Evolutionary conservation across 176 grass and related monocot genomes (phyloP).

Genomic region (Canna indica): DNA sequence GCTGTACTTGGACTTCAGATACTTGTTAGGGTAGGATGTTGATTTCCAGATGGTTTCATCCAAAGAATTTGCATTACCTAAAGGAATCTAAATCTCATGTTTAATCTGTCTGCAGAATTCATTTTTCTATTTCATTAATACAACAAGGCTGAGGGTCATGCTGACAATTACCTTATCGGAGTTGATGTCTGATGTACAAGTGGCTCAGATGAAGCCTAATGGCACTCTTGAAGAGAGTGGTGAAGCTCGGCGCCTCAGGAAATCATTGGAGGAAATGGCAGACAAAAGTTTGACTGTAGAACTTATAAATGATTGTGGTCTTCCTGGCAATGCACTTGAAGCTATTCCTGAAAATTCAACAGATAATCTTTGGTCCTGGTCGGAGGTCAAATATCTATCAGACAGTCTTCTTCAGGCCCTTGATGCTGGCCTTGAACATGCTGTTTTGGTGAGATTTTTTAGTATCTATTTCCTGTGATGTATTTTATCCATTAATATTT

Average conservation of each 20-base stretch:
- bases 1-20: constrained; percentile 84
- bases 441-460: constrained; percentile 56
- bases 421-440: constrained; percentile 92
- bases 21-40: constrained; percentile 77
- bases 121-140: constrained; percentile 86
- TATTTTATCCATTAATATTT: not conserved
- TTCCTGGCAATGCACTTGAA: constrained; percentile 55
- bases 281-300: constrained; percentile 51
- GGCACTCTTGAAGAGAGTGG: constrained; percentile 95
- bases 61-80: constrained; percentile 15
- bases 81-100: constrained; percentile 31
- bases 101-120: constrained; percentile 57
- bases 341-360: constrained; percentile 54
- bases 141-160: constrained; percentile 92
- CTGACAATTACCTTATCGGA: constrained; percentile 97
- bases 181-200: constrained; percentile 93
- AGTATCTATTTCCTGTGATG: constrained; percentile 2
- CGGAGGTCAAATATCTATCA: constrained; percentile 84
- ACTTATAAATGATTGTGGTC: constrained; percentile 63
- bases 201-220: constrained; percentile 91
- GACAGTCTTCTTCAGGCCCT: constrained; percentile 83
- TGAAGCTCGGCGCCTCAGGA: constrained; percentile 72
- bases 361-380: constrained; percentile 83
- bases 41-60: constrained; percentile 20
- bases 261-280: constrained; percentile 89